These are phyloP conservation scores for Scenedesmus sp. DNA, from an alignment of 163 green algal genomes.

Conservation along the genomic window DNA sequence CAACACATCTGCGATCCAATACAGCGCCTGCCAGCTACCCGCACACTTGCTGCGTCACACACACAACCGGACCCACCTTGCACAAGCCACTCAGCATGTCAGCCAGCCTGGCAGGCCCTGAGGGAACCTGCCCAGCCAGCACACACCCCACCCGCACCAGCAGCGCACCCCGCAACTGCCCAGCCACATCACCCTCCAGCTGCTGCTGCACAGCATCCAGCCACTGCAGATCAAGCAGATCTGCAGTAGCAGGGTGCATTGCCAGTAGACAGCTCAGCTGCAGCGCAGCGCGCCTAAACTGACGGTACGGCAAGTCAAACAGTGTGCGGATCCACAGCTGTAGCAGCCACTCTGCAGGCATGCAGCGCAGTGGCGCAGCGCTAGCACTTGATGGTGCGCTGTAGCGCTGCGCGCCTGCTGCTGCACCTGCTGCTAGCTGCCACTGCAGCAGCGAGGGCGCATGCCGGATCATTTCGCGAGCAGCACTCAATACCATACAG, in stretches of 20 bases:
- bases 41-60: too few species aligned
- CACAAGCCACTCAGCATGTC: constrained; percentile 23
- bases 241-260: not conserved
- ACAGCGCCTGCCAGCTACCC: not conserved
- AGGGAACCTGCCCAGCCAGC: not conserved
- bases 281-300: not conserved
- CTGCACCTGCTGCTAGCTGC: constrained; percentile 6
- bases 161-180: not conserved
- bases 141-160: not conserved
- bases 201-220: not conserved
- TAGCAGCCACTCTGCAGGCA: constrained; percentile 38
- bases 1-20: not conserved
- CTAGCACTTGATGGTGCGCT: not conserved
- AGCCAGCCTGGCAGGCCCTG: not conserved
- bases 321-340: constrained; percentile 37
- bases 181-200: not conserved
- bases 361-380: not conserved
- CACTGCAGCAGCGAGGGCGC: constrained; percentile 10
- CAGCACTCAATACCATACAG: not conserved
- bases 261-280: not conserved
- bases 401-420: not conserved
- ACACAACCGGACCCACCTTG: not conserved
- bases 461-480: not conserved
- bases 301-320: constrained; percentile 20
- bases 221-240: not conserved